These are phyloP conservation scores for Fusarium nelsonii DNA, from an alignment of 2,329 filamentous ascomycete genomes.

Conservation along the genomic window DNA sequence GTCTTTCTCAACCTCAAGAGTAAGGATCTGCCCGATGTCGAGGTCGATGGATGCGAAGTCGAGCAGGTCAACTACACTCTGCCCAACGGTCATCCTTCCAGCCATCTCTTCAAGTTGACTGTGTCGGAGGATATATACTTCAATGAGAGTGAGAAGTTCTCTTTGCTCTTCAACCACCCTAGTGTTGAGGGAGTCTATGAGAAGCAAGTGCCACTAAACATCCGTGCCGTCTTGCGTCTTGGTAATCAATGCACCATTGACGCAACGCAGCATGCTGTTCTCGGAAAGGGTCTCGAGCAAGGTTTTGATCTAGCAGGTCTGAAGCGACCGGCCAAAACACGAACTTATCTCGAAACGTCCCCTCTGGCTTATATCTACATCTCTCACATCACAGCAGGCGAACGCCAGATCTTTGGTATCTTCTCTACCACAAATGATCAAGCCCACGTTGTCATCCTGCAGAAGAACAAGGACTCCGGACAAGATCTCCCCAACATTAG, in stretches of 20 bases:
- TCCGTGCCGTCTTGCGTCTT: slow-evolving; percentile 88
- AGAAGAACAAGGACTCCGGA: slow-evolving; percentile 79
- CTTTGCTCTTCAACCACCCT: slow-evolving; percentile 86
- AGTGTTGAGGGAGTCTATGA: slow-evolving; percentile 99
- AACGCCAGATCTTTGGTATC: slow-evolving; percentile 91
- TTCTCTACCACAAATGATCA: slow-evolving; percentile 86
- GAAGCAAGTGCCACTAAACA: slow-evolving; percentile 86
- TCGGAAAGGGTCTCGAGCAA: slow-evolving; percentile 91
- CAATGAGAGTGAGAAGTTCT: slow-evolving; percentile 84
- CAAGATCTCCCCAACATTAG: slow-evolving; percentile 91
- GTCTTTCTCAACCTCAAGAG: slow-evolving; percentile 93
- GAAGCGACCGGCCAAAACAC: slow-evolving; percentile 72
- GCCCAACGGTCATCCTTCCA: slow-evolving; percentile 93
- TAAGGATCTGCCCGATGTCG: slow-evolving; percentile 87
- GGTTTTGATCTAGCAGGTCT: slow-evolving; percentile 90
- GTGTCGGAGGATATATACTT: slow-evolving; percentile 91
- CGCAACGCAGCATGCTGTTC: slow-evolving; percentile 86
- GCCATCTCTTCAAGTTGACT: slow-evolving; percentile 93
- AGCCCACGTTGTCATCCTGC: slow-evolving; percentile 89
- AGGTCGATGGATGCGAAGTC: slow-evolving; percentile 85
- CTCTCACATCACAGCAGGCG: slow-evolving; percentile 91
- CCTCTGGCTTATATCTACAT: slow-evolving; percentile 88
- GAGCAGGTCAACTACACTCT: slow-evolving; percentile 95
- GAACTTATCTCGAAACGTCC: slow-evolving; percentile 79
- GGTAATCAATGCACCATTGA: slow-evolving; percentile 96